Percentiles rank a stretch among this genome's conserved stretches.
phyloP scores from a whole-genome alignment of 1,284 basidiomycete species.

The Retiboletus flavoniger region DNA sequence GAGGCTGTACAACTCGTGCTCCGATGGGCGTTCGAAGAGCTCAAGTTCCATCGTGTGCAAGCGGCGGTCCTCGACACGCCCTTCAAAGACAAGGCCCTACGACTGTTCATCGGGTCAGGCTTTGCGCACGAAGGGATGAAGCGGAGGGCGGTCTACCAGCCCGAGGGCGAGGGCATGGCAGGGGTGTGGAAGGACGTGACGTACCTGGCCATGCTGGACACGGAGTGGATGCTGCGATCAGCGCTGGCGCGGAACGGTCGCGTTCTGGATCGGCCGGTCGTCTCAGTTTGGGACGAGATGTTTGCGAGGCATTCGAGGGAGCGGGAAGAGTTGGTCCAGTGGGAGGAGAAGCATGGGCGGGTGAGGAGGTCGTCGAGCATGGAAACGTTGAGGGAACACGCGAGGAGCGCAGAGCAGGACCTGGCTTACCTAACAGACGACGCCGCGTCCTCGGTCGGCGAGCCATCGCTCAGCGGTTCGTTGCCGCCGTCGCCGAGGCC shows the following conservation, averaged over 20 bases:
- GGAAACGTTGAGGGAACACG: constrained; percentile 32
- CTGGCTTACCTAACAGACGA: constrained; percentile 24
- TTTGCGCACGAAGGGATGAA: constrained; percentile 61
- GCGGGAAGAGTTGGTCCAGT: constrained; percentile 51
- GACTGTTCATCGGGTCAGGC: constrained; percentile 46
- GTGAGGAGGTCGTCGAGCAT: constrained; percentile 31
- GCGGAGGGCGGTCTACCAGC: constrained; percentile 48
- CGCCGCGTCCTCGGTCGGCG: constrained; percentile 13
- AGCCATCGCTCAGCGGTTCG: constrained; percentile 19
- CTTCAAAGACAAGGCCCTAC: constrained; percentile 40
- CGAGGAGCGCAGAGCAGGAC: constrained; percentile 1
- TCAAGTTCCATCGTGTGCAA: constrained; percentile 56
- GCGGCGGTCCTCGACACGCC: constrained; percentile 46
- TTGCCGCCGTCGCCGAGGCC: constrained; percentile 22
- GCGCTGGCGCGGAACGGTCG: not conserved
- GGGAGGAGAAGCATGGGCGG: constrained; percentile 42
- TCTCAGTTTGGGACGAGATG: constrained; percentile 62
- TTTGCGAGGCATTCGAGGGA: constrained; percentile 57
- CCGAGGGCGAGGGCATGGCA: constrained; percentile 36
- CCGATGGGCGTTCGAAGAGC: constrained; percentile 47
- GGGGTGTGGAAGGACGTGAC: constrained; percentile 55
- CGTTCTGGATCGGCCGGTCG: constrained; percentile 25
- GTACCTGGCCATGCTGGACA: constrained; percentile 58
- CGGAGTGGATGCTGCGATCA: constrained; percentile 52
- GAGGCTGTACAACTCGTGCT: constrained; percentile 47